Conservation (phyloP, 306 rosid genomes). For the Cyamopsis tetragonoloba region DNA sequence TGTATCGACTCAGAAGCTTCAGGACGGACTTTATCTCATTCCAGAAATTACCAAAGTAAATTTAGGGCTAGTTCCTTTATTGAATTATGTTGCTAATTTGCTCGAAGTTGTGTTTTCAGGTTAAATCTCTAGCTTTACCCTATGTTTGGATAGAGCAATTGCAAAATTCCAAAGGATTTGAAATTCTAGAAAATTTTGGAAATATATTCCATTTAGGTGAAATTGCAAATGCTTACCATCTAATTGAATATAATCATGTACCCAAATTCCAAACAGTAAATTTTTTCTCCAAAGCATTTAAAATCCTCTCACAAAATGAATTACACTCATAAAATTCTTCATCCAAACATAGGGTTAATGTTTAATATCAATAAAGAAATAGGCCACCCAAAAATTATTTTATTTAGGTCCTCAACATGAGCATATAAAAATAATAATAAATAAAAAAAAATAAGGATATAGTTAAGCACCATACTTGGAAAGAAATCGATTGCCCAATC, state of each 20-base stretch:
- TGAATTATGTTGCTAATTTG: not conserved
- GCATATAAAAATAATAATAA: not conserved
- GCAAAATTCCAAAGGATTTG: no score
- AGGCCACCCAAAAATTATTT: not conserved
- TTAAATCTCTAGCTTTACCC: not conserved
- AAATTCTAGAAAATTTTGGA: no score
- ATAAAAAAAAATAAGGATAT: not conserved
- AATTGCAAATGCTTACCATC: no score
- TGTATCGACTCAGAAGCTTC: not conserved
- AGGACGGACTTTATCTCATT: not conserved
- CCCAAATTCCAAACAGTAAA: no score
- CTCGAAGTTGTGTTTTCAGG: not conserved
- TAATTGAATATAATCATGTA: no score
- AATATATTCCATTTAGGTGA: no score
- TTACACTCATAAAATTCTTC: no score
- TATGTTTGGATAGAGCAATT: no score
- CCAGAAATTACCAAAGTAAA: not conserved
- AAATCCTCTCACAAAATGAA: no score
- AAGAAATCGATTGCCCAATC: constrained; percentile 96
- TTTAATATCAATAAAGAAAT: not conserved
- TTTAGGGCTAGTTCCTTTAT: not conserved
- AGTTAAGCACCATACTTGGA: constrained; percentile 54
- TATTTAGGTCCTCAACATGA: not conserved
- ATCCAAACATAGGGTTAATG: no score
- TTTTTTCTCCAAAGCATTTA: no score